Conservation (phyloP, 2,329 filamentous ascomycete genomes). For the Aspergillus quadricinctus region DNA sequence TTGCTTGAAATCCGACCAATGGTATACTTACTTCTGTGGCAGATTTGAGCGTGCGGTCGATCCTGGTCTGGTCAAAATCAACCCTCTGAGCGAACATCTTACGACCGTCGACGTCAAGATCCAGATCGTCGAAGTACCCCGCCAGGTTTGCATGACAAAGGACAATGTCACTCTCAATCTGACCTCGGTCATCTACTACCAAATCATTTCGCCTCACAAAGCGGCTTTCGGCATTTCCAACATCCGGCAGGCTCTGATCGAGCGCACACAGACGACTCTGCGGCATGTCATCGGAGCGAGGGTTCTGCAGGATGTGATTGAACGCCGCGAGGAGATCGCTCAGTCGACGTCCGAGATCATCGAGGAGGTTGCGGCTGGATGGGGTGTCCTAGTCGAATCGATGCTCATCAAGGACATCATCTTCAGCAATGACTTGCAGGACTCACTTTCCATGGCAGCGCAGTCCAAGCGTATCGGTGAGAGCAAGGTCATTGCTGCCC, state of each 20-base stretch:
- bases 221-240: constrained; percentile 95
- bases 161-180: constrained; percentile 94
- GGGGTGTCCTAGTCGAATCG: constrained; percentile 94
- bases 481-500: constrained; percentile 95
- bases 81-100: constrained; percentile 85
- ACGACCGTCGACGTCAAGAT: constrained; percentile 98
- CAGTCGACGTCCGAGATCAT: constrained; percentile 96
- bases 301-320: constrained; percentile 95
- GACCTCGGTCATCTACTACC: constrained; percentile 98
- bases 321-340: constrained; percentile 94
- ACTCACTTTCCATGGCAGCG: constrained; percentile 94
- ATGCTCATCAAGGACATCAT: constrained; percentile 99
- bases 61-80: constrained; percentile 94
- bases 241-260: constrained; percentile 90
- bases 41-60: constrained; percentile 90
- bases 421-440: constrained; percentile 92
- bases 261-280: constrained; percentile 95
- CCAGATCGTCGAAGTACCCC: constrained; percentile 91
- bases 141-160: constrained; percentile 99
- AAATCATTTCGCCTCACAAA: constrained; percentile 92
- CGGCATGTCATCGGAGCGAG: constrained; percentile 94
- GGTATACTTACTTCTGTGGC: constrained; percentile 23
- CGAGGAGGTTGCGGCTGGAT: constrained; percentile 86
- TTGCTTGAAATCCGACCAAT: not conserved
- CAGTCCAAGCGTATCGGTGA: constrained; percentile 98